Evolutionary conservation across 1,139 yeast species (phyloP).

Genomic region (Geotrichum citri-aurantii): DNA sequence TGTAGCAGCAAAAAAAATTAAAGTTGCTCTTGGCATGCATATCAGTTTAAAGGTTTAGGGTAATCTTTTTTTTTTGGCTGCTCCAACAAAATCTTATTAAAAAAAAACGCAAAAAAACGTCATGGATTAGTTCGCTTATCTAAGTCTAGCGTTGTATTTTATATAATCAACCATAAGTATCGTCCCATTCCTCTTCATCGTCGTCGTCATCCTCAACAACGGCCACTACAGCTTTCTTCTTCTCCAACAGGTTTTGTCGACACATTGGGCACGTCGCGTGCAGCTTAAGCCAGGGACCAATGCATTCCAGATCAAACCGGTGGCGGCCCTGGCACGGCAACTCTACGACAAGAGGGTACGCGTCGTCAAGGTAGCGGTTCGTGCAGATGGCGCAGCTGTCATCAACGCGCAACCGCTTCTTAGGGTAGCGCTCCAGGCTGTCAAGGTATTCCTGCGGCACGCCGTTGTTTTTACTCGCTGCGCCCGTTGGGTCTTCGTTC

Average conservation of each 20-base stretch:
- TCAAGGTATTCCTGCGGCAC: conserved; percentile 69
- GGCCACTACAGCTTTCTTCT: conserved; percentile 43
- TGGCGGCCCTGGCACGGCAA: conserved; percentile 73
- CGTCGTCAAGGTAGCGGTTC: conserved; percentile 60
- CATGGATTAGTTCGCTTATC: not conserved
- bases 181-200: conserved; percentile 71
- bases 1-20: not conserved
- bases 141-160: not conserved
- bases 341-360: conserved; percentile 72
- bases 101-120: not conserved
- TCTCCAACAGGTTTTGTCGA: conserved; percentile 58
- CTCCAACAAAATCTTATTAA: not conserved
- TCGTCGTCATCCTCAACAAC: conserved; percentile 58
- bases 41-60: not conserved
- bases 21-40: not conserved
- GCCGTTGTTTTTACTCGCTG: conserved; percentile 40
- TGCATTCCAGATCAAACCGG: conserved; percentile 81
- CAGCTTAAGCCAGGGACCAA: conserved; percentile 79
- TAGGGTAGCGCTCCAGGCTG: conserved; percentile 62
- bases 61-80: not conserved
- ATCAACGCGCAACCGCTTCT: conserved; percentile 44
- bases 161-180: conserved; percentile 40
- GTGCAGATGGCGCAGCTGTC: conserved; percentile 85
- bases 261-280: conserved; percentile 87
- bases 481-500: not conserved